phyloP scores from a whole-genome alignment of 371 early-diverging fungal species.

The Zychaea mexicana region DNA sequence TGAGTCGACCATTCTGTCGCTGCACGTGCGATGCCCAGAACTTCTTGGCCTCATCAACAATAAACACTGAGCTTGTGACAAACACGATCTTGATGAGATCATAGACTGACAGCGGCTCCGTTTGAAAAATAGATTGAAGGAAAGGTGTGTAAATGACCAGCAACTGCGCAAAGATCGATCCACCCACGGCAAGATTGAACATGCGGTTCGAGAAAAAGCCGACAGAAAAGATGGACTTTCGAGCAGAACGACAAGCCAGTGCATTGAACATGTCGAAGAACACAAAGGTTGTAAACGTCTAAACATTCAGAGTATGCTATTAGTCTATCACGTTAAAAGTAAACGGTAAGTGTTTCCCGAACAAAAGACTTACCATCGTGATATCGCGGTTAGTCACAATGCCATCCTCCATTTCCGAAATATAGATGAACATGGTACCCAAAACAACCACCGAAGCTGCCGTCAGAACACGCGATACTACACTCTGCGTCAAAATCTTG shows the following conservation, averaged over 20 bases:
- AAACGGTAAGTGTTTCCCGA: too few species aligned
- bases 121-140: conserved; percentile 92
- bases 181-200: conserved; percentile 84
- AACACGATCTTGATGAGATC: conserved; percentile 71
- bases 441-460: conserved; percentile 82
- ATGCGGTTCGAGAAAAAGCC: conserved; percentile 86
- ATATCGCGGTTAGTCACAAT: conserved; percentile 79
- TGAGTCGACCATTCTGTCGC: background rate
- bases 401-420: conserved; percentile 79
- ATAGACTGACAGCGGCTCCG: conserved; percentile 73
- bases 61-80: conserved; percentile 74
- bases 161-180: conserved; percentile 85
- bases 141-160: conserved; percentile 89
- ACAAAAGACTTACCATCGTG: conserved; percentile 95
- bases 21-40: conserved; percentile 15
- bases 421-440: conserved; percentile 88
- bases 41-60: conserved; percentile 82
- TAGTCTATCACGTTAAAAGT: too few species aligned
- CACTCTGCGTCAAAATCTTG: conserved; percentile 75
- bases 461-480: conserved; percentile 77
- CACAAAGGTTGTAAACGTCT: conserved; percentile 96
- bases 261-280: conserved; percentile 97
- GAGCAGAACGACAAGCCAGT: conserved; percentile 85
- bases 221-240: conserved; percentile 78
- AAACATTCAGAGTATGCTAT: too few species aligned